These are phyloP conservation scores for Sporisorium graminicola DNA, from an alignment of 1,284 basidiomycete species.

Conservation along the genomic window DNA sequence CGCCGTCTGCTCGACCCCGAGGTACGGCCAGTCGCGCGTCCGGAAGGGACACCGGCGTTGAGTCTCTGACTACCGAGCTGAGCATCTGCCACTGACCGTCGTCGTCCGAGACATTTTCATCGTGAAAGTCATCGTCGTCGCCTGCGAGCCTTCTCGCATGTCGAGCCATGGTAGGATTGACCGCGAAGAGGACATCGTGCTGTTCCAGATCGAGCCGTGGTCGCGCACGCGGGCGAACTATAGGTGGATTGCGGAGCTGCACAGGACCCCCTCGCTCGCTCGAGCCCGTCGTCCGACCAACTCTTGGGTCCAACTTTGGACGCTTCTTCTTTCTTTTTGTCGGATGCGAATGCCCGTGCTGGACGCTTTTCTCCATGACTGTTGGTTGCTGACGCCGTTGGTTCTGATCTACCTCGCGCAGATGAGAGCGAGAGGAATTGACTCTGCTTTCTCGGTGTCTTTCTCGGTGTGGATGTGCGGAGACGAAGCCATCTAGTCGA, in stretches of 20 bases:
- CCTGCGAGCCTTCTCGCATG: not conserved
- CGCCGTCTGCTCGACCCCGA: constrained; percentile 3
- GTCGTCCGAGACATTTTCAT: constrained; percentile 13
- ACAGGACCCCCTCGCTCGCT: constrained; percentile 5
- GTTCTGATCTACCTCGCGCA: constrained; percentile 34
- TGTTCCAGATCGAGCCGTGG: constrained; percentile 44
- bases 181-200: constrained; percentile 50
- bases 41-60: constrained; percentile 4
- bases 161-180: constrained; percentile 14
- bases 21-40: constrained; percentile 28
- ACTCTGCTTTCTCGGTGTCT: not conserved
- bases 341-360: constrained; percentile 12
- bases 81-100: constrained; percentile 25
- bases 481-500: constrained; percentile 37
- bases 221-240: constrained; percentile 28
- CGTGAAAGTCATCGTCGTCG: not conserved
- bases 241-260: constrained; percentile 36
- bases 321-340: constrained; percentile 31
- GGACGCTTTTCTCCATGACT: not conserved
- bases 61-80: constrained; percentile 14
- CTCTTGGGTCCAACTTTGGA: constrained; percentile 30
- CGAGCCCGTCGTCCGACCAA: constrained; percentile 19
- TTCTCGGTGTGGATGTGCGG: constrained; percentile 11
- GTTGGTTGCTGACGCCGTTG: constrained; percentile 5
- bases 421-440: constrained; percentile 12